Percentiles rank a stretch among this genome's conserved stretches.
Evolutionary conservation across 495 filamentous ascomycete species (phyloP).

Genomic region (Chaetomium tenue): DNA sequence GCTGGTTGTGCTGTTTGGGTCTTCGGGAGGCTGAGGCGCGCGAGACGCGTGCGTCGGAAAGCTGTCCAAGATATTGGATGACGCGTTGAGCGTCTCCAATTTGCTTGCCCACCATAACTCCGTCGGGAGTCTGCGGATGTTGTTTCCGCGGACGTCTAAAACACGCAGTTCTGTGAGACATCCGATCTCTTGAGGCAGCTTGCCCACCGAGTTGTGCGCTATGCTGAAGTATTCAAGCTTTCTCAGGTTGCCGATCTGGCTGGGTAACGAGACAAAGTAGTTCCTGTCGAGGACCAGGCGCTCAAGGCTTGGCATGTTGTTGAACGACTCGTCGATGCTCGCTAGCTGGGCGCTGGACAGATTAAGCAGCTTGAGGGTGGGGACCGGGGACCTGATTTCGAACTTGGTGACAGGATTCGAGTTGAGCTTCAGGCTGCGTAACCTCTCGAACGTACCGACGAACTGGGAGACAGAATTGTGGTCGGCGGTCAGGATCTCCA

Average conservation of each 20-base stretch:
- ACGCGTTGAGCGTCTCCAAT: slow-evolving; percentile 89
- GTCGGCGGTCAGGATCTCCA: slow-evolving; percentile 82
- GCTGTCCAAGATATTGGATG: slow-evolving; percentile 82
- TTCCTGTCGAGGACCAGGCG: slow-evolving; percentile 91
- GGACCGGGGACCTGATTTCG: slow-evolving; percentile 70
- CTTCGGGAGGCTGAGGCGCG: slow-evolving; percentile 57
- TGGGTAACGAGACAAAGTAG: slow-evolving; percentile 84
- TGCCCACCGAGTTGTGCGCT: slow-evolving; percentile 80
- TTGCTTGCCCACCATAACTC: slow-evolving; percentile 91
- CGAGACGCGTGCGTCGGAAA: slow-evolving; percentile 82
- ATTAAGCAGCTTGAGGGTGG: slow-evolving; percentile 79
- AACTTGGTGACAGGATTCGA: slow-evolving; percentile 93
- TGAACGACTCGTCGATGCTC: slow-evolving; percentile 81
- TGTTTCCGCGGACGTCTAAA: slow-evolving; percentile 88
- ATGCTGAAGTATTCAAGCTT: slow-evolving; percentile 90
- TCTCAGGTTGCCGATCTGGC: slow-evolving; percentile 76
- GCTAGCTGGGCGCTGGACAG: slow-evolving; percentile 84
- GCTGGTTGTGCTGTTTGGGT: slow-evolving; percentile 31
- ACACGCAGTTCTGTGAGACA: slow-evolving; percentile 77
- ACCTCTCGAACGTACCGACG: slow-evolving; percentile 75
- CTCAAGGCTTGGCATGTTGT: slow-evolving; percentile 79
- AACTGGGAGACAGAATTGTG: slow-evolving; percentile 91
- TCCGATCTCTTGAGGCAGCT: slow-evolving; percentile 81
- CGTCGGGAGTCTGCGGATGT: slow-evolving; percentile 78
- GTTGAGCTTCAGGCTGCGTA: slow-evolving; percentile 81